Base-by-base conservation (phyloP, 2,329 filamentous ascomycete species). In the Neonectria sp. region DNA sequence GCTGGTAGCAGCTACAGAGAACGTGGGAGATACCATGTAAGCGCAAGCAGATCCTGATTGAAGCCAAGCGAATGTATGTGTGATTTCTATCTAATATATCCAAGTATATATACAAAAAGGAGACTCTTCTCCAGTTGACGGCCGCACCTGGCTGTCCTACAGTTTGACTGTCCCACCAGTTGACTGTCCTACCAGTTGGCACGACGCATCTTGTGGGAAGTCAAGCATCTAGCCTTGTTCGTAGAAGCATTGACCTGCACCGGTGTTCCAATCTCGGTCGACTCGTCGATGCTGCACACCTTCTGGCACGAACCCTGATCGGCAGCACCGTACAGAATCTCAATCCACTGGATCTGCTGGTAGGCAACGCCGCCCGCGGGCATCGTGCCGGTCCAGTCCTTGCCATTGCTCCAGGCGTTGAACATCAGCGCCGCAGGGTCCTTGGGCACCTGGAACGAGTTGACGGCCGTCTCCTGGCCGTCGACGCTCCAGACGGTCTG, bases 401-500 rank as follows among this genome's bases (percentile, higher is more conserved):
- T 85, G 4, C 88, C 88, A 65, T 90, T 85, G 55, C 86, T 87
- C 88, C 89, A 91, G 57, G 88, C 82, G 71, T 90, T 90, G 65
- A 90, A 81, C 12, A 86, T 82, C 46, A 90, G 74, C 43, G 81
- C 82, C 46, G 84, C 84, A 6, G 84, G 80, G 57, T 87, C 84
- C 11, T 81, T 80, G 1, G 89, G 88, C 2, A 86, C 84, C 67
- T 88, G 86, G 76, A 89, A 88, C 1, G 80, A 81, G 68, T 86
- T 88, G 12, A 80, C 81, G 2, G 85, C 84, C 4, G 84, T 81
- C 72, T 86, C 75, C 48, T 81, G 75, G 37, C 84, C 84, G 68
- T 90, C 81, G 43, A 89, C 79, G 67, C 81, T 88, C 86, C 88
- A 90, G 35, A 83, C 85, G 35, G 84, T 88, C 46, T 82, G 75